phyloP scores from a whole-genome alignment of 805 yeast species.

The Cyberlindnera euphorbiiphila region DNA sequence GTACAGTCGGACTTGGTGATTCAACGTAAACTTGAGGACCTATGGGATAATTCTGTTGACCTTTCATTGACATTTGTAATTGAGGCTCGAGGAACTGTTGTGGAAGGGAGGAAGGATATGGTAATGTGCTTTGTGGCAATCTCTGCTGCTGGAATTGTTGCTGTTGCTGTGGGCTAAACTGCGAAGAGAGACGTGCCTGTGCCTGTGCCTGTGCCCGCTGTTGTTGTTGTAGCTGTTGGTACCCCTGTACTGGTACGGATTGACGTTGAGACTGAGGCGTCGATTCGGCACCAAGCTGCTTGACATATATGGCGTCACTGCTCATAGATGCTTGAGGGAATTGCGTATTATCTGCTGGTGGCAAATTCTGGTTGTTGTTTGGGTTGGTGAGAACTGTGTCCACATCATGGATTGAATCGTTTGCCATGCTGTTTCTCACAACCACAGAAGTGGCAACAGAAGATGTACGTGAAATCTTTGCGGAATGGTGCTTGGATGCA shows the following conservation, averaged over 20 bases:
- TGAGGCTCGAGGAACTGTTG: slow-evolving; percentile 12
- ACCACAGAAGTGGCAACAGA: slow-evolving; percentile 26
- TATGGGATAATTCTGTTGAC: slow-evolving; percentile 7
- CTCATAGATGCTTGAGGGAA: slow-evolving; percentile 19
- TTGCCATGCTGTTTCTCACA: slow-evolving; percentile 15
- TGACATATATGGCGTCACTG: slow-evolving; percentile 23
- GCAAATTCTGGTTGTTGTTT: slow-evolving; percentile 22
- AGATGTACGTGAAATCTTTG: slow-evolving; percentile 28
- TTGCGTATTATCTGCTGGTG: slow-evolving; percentile 21
- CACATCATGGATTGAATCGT: slow-evolving; percentile 24
- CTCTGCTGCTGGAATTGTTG: slow-evolving; percentile 9
- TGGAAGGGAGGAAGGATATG: slow-evolving; percentile 8
- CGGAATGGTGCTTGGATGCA: slow-evolving; percentile 22
- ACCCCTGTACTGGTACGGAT: slow-evolving; percentile 13
- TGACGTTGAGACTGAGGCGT: slow-evolving; percentile 21
- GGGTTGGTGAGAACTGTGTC: slow-evolving; percentile 27
- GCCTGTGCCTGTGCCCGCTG: slow-evolving; percentile 13
- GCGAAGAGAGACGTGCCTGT: slow-evolving; percentile 11
- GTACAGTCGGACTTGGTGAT: slow-evolving; percentile 13
- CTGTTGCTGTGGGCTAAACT: slow-evolving; percentile 14
- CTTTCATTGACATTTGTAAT: slow-evolving; percentile 4
- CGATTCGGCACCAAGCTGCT: slow-evolving; percentile 17
- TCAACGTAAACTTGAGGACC: slow-evolving; percentile 18
- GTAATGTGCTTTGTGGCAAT: slow-evolving; percentile 6
- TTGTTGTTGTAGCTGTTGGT: slow-evolving; percentile 6